Evolutionary conservation across 352 stramenopile species (phyloP), one percentile per base, ranked within the genome.

Genomic region (Blastocystis sp.): DNA sequence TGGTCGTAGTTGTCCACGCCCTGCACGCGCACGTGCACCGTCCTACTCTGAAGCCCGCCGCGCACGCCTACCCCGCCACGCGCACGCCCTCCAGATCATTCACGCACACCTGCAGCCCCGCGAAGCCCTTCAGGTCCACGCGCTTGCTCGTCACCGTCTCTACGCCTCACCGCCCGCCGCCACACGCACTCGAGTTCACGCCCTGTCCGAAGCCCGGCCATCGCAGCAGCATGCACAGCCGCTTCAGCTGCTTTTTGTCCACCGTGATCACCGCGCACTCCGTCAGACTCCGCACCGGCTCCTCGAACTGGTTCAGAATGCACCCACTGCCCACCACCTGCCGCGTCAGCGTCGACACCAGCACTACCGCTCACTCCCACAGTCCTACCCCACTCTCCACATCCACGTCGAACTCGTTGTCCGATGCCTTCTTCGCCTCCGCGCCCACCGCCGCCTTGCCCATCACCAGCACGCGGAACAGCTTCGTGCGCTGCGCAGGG

Each of bases 321-420:
- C 74, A 59, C 10, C 74, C 74, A 0, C n/a, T 53, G 17, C 60
- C 56, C 21, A 84, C 56, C 34, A 84, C 53, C 60, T 67, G 21
- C 17, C 60, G 53, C 10, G 52, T 59, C 11, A 23, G 4, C 1
- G 74, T 56, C 21, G 74, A 28, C 28, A 59, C 48, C n/a, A 84
- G 38, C 40, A 70, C 74, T 84, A 67, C 19, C 11, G 23, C 14
- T 28, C 74, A 84, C 48, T 7, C 5, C 61, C 7, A 3, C 14
- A 11, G 41, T 10, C 21, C 2, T 45, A 17, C 17, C 74, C 56
- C 14, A 67, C 56, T 40, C 45, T 38, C 53, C 61, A 59, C n/a
- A 23, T 84, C 74, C 74, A 84, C 60, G 45, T 84, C 74, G 45
- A 84, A 84, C 74, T 67, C 74, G 45, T 84, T 84, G 14, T 67